Base-by-base conservation (phyloP, 2,329 filamentous ascomycete species). In the Fusarium nodosum region DNA sequence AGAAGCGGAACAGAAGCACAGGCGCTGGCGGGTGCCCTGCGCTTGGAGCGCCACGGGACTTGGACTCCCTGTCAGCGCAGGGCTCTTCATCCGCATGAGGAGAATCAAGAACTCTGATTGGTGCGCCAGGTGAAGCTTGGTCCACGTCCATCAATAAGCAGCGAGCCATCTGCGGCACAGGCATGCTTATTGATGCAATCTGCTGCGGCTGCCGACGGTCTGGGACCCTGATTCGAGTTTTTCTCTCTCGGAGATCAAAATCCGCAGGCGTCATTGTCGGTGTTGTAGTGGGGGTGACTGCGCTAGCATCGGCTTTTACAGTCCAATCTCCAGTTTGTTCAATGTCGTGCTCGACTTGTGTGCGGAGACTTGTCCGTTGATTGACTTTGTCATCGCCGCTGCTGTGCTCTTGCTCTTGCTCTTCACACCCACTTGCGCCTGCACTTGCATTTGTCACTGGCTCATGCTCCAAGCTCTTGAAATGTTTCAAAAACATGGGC, bases 161-260 rank as follows among this genome's bases (percentile, higher is more conserved):
- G 61, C 39, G 61, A 66, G 63, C 55, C 62, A 55, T 66, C 54
- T 60, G 69, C 44, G 46, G 52, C 62, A 64, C 62, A 33, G 54
- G 41, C 60, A 65, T 53, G 67, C 64, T 73, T 64, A 69, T 64
- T 65, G 71, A 70, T 65, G 60, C 63, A 62, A 69, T 47, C 52
- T 55, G 52, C 52, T 69, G 66, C 71, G 71, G 72, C 63, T 72
- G 71, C 69, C 68, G 71, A 57, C 62, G 66, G 48, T 52, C 34
- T 52, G 48, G 48, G 60, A 57, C 66, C 60, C 59, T 68, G 57
- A 65, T 65, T 56, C 52, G 57, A 60, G 41, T 70, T 69, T 61
- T 62, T 42, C 57, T 18, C 57, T 60, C 31, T 51, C 72, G 67
- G 69, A 71, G 55, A 71, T 69, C 60, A 57, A 71, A 68, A 58